A percentile compares a stretch with the other conserved stretches of the same genome.
These are phyloP conservation scores for Acer campestre DNA, from an alignment of 345 rosid genomes.

Conservation along the genomic window DNA sequence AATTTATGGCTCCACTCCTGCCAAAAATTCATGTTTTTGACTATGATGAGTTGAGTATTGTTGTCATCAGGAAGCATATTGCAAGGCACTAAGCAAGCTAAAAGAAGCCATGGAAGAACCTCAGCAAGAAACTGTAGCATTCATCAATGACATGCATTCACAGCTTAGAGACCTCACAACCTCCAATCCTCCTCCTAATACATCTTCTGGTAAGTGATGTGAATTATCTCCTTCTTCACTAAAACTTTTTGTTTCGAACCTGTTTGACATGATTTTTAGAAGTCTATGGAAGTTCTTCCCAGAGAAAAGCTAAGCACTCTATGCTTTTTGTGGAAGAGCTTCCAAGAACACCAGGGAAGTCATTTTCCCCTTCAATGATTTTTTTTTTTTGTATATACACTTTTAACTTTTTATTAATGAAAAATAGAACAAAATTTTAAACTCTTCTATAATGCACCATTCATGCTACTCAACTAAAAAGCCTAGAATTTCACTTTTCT, in stretches of 20 bases:
- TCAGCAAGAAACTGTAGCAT: slow-evolving; percentile 48
- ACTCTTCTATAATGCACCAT: no score
- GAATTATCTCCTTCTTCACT: neutral
- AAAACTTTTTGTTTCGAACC: neutral
- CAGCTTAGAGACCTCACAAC: slow-evolving; percentile 41
- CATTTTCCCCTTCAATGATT: no score
- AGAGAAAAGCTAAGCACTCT: no score
- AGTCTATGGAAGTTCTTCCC: neutral
- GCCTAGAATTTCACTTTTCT: no score
- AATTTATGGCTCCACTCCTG: no score
- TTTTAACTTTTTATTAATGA: no score
- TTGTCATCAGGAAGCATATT: slow-evolving; percentile 48
- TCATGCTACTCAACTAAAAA: no score
- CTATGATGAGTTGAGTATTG: neutral
- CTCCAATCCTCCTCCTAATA: slow-evolving; percentile 15
- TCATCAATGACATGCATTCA: slow-evolving; percentile 53
- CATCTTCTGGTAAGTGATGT: slow-evolving; percentile 24
- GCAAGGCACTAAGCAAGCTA: slow-evolving; percentile 43
- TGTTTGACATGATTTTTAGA: neutral
- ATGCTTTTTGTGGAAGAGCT: no score
- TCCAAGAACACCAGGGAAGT: no score
- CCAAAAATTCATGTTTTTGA: no score
- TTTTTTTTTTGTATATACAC: no score
- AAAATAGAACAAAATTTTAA: no score
- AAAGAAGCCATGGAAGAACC: slow-evolving; percentile 61